Conservation (phyloP, 371 early-diverging fungal genomes). For the Smittium culicis region DNA sequence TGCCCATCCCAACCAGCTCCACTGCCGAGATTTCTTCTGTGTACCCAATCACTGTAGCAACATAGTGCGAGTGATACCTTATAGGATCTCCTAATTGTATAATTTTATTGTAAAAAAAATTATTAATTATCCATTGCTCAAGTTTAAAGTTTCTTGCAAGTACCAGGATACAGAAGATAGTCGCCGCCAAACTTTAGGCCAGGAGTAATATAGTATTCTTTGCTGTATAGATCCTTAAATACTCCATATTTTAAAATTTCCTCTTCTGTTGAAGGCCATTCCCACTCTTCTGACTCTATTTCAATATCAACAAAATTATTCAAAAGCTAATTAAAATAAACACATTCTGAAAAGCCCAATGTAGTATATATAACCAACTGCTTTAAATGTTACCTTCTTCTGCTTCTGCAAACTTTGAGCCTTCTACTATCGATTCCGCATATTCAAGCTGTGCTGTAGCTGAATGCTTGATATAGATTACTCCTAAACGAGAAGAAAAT, state of each 20-base stretch:
- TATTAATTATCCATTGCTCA: no score
- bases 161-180: slow-evolving; percentile 36
- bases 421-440: no score
- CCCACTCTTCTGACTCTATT: slow-evolving; percentile 6
- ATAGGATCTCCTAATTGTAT: slow-evolving; percentile 28
- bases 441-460: no score
- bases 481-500: no score
- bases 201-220: slow-evolving; percentile 30
- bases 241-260: slow-evolving; percentile 20
- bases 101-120: neutral
- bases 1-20: slow-evolving; percentile 25
- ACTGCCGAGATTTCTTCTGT: slow-evolving; percentile 15
- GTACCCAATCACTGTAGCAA: slow-evolving; percentile 22
- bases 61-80: slow-evolving; percentile 31
- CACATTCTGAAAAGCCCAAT: no score
- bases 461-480: no score
- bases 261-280: slow-evolving; percentile 19
- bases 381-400: no score
- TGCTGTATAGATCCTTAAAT: slow-evolving; percentile 26
- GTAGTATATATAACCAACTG: no score
- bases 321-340: no score
- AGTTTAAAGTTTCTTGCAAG: no score
- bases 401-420: no score
- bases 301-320: no score
- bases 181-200: slow-evolving; percentile 41